phyloP scores from a whole-genome alignment of 108 stramenopile genomes.

The Cyclotella baltica region DNA sequence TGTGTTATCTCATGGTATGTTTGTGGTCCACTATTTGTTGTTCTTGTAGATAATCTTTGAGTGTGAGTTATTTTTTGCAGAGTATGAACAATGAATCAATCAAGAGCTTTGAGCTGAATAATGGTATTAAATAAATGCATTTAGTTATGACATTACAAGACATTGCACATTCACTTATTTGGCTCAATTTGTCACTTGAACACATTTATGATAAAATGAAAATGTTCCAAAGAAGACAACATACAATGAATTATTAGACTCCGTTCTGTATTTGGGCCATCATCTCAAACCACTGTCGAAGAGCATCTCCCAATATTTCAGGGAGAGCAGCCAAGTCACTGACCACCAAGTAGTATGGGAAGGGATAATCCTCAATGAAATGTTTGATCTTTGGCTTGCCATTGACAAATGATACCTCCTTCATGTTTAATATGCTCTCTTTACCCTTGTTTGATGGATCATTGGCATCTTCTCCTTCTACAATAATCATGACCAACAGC shows the following conservation, averaged over 20 bases:
- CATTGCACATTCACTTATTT: background rate
- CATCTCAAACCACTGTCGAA: constrained; percentile 99
- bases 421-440: constrained; percentile 95
- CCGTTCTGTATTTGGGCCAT: constrained; percentile 63
- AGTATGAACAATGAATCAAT: too few relatives aligned
- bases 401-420: constrained; percentile 91
- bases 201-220: constrained; percentile 7
- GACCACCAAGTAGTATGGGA: constrained; percentile 96
- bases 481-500: constrained; percentile 94
- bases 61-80: too few relatives aligned
- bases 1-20: too few relatives aligned
- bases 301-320: constrained; percentile 94
- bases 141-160: background rate
- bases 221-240: background rate
- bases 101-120: too few relatives aligned
- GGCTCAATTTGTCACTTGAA: constrained; percentile 52
- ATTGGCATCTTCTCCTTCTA: constrained; percentile 72
- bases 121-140: background rate
- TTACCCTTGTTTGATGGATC: constrained; percentile 55
- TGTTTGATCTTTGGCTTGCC: constrained; percentile 89
- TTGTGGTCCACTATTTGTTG: too few relatives aligned
- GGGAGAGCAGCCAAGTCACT: constrained; percentile 91
- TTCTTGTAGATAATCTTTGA: too few relatives aligned
- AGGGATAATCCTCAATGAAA: constrained; percentile 99
- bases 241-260: background rate